Conservation (phyloP, 371 early-diverging fungal genomes). For the Mucor circinelloides region DNA sequence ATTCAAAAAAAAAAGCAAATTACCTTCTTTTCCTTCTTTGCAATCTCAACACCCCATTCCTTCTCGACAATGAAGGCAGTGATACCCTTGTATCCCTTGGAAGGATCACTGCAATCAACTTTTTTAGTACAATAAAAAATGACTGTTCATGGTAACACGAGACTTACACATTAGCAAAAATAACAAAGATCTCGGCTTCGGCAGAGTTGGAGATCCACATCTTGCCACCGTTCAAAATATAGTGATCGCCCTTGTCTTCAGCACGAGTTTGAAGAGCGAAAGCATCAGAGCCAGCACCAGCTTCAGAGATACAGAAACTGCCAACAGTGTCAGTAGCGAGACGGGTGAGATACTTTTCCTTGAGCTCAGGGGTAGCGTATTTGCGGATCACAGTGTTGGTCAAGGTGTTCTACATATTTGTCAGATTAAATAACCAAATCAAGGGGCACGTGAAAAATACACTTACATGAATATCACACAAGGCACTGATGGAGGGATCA, state of each 20-base stretch:
- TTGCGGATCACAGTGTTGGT: conserved; percentile 95
- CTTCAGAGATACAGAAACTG: conserved; percentile 95
- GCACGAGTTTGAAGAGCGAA: conserved; percentile 96
- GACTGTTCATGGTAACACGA: background rate
- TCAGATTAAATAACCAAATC: background rate
- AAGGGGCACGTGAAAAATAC: background rate
- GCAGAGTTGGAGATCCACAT: conserved; percentile 92
- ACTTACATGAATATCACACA: conserved; percentile 92
- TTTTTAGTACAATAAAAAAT: background rate
- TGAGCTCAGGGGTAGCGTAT: conserved; percentile 75
- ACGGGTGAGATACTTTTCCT: conserved; percentile 83
- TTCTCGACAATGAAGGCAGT: conserved; percentile 97
- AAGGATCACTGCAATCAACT: conserved; percentile 63
- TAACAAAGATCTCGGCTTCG: conserved; percentile 95
- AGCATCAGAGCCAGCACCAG: conserved; percentile 94
- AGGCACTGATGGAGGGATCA: conserved; percentile 91
- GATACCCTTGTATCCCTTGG: conserved; percentile 97
- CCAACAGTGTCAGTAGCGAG: conserved; percentile 88
- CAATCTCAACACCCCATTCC: conserved; percentile 91
- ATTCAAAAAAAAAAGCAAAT: background rate
- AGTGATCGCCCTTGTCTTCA: conserved; percentile 88
- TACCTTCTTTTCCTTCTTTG: conserved; percentile 96
- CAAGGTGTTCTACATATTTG: conserved; percentile 76
- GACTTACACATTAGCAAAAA: conserved; percentile 91
- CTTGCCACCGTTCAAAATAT: conserved; percentile 90